phyloP scores from a whole-genome alignment of 1,139 yeast species.

The Saccharomyces hybrid region DNA sequence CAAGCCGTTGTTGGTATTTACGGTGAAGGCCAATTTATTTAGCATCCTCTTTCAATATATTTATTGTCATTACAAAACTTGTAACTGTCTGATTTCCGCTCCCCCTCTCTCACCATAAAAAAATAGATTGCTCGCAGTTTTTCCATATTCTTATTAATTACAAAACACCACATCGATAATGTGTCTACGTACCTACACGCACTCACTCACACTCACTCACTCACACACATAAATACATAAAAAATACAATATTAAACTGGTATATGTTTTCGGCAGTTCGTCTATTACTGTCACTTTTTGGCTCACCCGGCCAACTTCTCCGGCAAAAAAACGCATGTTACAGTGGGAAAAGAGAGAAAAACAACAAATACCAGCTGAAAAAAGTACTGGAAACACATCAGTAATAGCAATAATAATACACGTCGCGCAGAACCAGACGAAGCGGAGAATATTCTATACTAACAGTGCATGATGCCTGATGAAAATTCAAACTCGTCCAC shows the following conservation, averaged over 20 bases:
- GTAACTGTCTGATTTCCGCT: neutral
- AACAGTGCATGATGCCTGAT: neutral
- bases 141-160: neutral
- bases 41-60: neutral
- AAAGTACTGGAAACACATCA: neutral
- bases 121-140: neutral
- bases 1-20: conserved; percentile 28
- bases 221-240: neutral
- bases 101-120: neutral
- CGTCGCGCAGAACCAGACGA: neutral
- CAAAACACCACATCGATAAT: neutral
- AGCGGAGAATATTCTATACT: neutral
- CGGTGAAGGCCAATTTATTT: conserved; percentile 25
- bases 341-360: neutral
- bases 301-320: neutral
- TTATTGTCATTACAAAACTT: conserved; percentile 12
- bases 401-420: neutral
- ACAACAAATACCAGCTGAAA: neutral
- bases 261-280: neutral
- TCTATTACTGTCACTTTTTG: neutral
- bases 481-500: neutral
- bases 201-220: too few relatives aligned
- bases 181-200: neutral
- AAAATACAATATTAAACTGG: neutral
- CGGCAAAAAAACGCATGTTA: neutral